Evolutionary conservation across 371 early-diverging fungal species (phyloP).

Genomic region (Mortierella sp.): DNA sequence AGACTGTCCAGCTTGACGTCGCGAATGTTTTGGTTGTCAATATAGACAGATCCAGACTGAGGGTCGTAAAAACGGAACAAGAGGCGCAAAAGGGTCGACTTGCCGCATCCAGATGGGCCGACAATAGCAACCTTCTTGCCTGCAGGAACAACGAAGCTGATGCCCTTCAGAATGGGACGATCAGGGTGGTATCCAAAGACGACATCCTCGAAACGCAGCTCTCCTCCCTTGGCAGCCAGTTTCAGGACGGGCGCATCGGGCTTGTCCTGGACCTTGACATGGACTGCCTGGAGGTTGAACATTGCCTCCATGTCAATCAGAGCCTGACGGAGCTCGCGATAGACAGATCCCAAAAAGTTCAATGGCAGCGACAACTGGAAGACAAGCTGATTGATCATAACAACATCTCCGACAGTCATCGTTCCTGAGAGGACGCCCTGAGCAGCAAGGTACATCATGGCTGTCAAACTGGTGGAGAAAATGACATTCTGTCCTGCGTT

Average conservation of each 20-base stretch:
- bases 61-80: constrained; percentile 93
- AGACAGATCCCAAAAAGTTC: constrained; percentile 97
- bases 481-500: constrained; percentile 96
- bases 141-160: constrained; percentile 88
- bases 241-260: constrained; percentile 62
- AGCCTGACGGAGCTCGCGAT: constrained; percentile 93
- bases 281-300: constrained; percentile 84
- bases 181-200: constrained; percentile 87
- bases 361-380: constrained; percentile 95
- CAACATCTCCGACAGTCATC: constrained; percentile 96
- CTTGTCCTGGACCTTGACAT: constrained; percentile 65
- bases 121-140: constrained; percentile 95
- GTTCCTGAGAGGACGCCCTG: constrained; percentile 83
- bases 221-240: constrained; percentile 65
- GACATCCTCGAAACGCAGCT: constrained; percentile 89
- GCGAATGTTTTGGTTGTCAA: constrained; percentile 85
- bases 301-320: constrained; percentile 97
- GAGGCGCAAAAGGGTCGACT: constrained; percentile 86
- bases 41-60: constrained; percentile 75
- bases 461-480: constrained; percentile 88
- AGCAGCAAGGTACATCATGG: constrained; percentile 95
- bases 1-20: constrained; percentile 79
- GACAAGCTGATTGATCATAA: constrained; percentile 96
- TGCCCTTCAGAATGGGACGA: constrained; percentile 80
- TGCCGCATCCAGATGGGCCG: constrained; percentile 96